Base-by-base conservation (phyloP, 2,329 filamentous ascomycete species). In the Trichoderma sp. region DNA sequence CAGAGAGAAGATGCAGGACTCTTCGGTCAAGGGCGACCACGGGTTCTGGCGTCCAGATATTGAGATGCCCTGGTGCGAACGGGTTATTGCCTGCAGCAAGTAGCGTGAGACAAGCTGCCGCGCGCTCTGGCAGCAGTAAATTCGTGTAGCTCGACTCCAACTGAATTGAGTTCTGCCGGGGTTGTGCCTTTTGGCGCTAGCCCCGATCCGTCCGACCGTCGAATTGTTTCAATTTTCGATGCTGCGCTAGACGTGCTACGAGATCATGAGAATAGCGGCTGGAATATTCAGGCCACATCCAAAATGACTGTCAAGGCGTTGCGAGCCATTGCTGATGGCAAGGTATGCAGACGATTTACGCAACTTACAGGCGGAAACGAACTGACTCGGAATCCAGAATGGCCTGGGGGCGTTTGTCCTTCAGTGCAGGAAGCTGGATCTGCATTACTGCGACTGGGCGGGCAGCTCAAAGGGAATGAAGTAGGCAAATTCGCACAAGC, bases 361-460 rank as follows among this genome's bases (percentile, higher is more conserved):
- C 47, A 43, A n/a, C 27, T 33, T 14, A 14, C 4, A 14, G 24
- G 29, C 29, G 21, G 19, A 47, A n/a, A 29, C 52, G 35, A 59
- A 33, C 70, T 71, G 40, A 68, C 77, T 75, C 59, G 76, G 70
- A 55, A 31, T 49, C 7, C 40, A 98, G 94, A 98, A 99, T 84
- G 96, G 96, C 86, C 87, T 98, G 74, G 95, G 95, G 77, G 92
- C 94, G 79, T 98, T 98, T 85, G 93, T 99, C 81, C 88, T 97
- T 70, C 95, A 97, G 85, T 99, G 96, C 89, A 97, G 93, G 86
- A 92, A 91, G 78, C 85, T 99, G 80, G 93, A 97, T 80, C 93
- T 99, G 78, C 92, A 97, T 84, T 99, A 97, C 85, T 98, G 96
- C 85, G 94, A 98, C 86, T 94, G 92, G 88, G 93, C 92, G 69